Evolutionary conservation across 306 rosid species (phyloP), one percentile per base, ranked within the genome.

Genomic region (Gynostemma pentaphyllum): DNA sequence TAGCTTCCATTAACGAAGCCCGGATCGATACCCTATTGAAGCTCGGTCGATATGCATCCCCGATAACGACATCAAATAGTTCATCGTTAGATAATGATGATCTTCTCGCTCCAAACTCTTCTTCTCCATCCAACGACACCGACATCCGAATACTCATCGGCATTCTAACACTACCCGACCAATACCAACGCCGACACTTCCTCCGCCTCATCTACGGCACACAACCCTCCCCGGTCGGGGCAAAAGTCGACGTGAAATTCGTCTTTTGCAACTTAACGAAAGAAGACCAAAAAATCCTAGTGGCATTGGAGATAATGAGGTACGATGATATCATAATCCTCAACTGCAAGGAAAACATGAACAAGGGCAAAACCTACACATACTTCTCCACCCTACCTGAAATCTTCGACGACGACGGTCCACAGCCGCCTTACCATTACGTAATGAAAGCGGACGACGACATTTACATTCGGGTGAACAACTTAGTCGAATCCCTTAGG

Each of bases 361-460:
- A 92, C 85, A 82, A 82, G 12, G 99, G 99, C 1, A 92, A 92
- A 64, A 92, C 99, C 15, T 78, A 83, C 15, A 76, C 94, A 4
- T 88, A 77, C 82, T 92, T 88, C 80, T 80, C 85, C 9, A 84
- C 83, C 61, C 53, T 88, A 29, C 96, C 96, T 0, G 90, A 81
- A 34, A 76, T 92, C 5, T 72, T 86, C 74, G 82, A 78, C 52
- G 64, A 74, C 11, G 12, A 66, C 15, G 67, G 28, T 3, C 68
- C 75, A 0, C 22, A 74, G 70, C 98, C 95, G 19, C 98, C 98
- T 0, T 92, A 88, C 63, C 90, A 92, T 52, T 92, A 92, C 48
- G 85, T 88, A 4, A 79, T 92, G 98, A 92, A 92, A 81, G 70
- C 87, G 0, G 98, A 92, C 4, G 99, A 92, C 44, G 99, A 92